Percentiles rank a stretch among this genome's conserved stretches.
phyloP scores from a whole-genome alignment of 202 grass and related monocot genomes.

The Panicum virgatum region DNA sequence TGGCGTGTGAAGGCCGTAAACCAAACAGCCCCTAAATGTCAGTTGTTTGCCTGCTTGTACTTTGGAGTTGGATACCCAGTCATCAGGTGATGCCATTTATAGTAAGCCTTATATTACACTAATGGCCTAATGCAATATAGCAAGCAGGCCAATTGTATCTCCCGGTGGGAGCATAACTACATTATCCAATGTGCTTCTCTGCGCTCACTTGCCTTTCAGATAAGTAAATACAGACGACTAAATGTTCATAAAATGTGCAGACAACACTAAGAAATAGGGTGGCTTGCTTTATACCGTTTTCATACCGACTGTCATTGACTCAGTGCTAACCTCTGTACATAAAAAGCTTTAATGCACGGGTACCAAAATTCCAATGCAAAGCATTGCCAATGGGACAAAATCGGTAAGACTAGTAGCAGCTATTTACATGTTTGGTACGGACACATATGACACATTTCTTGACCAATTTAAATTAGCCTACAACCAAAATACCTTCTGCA shows the following conservation, averaged over 20 bases:
- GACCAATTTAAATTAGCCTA: background rate
- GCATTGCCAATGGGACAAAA: background rate
- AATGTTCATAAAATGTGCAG: background rate
- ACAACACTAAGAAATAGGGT: background rate
- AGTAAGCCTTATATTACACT: too few species aligned
- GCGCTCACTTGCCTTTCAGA: background rate
- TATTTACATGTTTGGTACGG: constrained; percentile 3
- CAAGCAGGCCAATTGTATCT: background rate
- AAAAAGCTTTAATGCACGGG: background rate
- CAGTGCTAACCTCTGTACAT: background rate
- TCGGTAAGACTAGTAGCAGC: background rate
- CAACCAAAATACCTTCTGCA: background rate
- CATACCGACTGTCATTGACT: background rate
- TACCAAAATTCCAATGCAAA: constrained; percentile 19
- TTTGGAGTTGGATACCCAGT: background rate
- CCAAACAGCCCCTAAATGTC: too few species aligned
- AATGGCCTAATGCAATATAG: too few species aligned
- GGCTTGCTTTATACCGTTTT: background rate
- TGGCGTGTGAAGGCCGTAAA: too few species aligned
- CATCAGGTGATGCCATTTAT: too few species aligned
- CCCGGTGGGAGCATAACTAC: too few species aligned
- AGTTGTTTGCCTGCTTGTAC: background rate
- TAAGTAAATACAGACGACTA: background rate
- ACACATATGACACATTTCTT: background rate
- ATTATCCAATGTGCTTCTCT: background rate